These are phyloP conservation scores for Westerdykella sp. DNA, from an alignment of 2,329 filamentous ascomycete genomes.

Conservation along the genomic window DNA sequence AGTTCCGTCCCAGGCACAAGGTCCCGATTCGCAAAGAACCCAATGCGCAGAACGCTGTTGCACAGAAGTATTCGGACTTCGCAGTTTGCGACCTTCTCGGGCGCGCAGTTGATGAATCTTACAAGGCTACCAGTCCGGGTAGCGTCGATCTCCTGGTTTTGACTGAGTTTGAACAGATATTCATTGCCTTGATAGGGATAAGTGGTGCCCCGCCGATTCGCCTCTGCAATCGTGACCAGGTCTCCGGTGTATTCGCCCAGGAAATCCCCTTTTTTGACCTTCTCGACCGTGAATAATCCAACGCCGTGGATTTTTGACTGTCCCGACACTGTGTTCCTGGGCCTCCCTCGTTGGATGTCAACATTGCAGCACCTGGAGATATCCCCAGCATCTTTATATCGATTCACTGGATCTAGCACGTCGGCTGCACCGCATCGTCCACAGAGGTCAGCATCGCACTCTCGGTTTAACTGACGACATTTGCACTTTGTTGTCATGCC, in stretches of 20 bases:
- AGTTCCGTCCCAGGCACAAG: slow-evolving; percentile 69
- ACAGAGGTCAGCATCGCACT: slow-evolving; percentile 76
- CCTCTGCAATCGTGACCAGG: slow-evolving; percentile 63
- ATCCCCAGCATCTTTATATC: slow-evolving; percentile 52
- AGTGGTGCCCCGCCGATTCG: slow-evolving; percentile 62
- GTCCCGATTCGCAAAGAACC: slow-evolving; percentile 61
- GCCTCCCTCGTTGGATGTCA: slow-evolving; percentile 59
- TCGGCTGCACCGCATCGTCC: slow-evolving; percentile 62
- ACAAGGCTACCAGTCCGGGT: slow-evolving; percentile 73
- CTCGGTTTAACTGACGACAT: slow-evolving; percentile 65
- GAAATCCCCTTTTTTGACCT: slow-evolving; percentile 63
- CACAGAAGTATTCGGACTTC: slow-evolving; percentile 65
- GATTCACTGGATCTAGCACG: slow-evolving; percentile 63
- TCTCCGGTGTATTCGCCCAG: slow-evolving; percentile 78
- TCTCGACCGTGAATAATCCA: slow-evolving; percentile 66
- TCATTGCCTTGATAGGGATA: slow-evolving; percentile 56
- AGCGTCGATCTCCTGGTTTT: slow-evolving; percentile 57
- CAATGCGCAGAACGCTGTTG: slow-evolving; percentile 68
- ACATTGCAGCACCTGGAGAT: slow-evolving; percentile 65
- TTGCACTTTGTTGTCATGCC: slow-evolving; percentile 50
- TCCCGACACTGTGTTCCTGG: slow-evolving; percentile 62
- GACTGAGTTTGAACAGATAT: slow-evolving; percentile 54
- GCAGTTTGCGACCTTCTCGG: slow-evolving; percentile 51
- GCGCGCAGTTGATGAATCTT: slow-evolving; percentile 76
- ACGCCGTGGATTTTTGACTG: slow-evolving; percentile 68